A percentile compares a stretch with the other conserved stretches of the same genome.
phyloP scores from a whole-genome alignment of 192 early-diverging fungal species.

The Backusella luteola region DNA sequence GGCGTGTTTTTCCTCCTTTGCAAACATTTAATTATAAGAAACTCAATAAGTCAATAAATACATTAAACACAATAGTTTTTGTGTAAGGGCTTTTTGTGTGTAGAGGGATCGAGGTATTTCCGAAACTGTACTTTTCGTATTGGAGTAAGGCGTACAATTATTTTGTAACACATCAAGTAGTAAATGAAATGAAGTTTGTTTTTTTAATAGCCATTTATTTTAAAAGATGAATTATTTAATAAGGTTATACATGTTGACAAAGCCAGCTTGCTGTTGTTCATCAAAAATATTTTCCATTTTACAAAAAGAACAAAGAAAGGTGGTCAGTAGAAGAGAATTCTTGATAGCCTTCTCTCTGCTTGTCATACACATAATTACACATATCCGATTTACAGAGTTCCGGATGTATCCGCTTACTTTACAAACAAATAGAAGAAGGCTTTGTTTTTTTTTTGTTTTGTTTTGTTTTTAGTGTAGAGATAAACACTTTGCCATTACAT shows the following conservation, averaged over 20 bases:
- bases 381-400: neutral
- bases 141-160: neutral
- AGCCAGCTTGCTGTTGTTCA: neutral
- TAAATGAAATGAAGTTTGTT: neutral
- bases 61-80: neutral
- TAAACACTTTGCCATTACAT: neutral
- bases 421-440: neutral
- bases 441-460: neutral
- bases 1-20: neutral
- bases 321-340: neutral
- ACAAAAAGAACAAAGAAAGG: neutral
- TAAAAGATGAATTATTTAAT: neutral
- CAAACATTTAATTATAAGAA: neutral
- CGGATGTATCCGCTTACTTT: neutral
- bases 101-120: slow-evolving; percentile 6
- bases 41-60: neutral
- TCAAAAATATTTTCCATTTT: neutral
- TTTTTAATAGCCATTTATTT: neutral
- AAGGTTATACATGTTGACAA: neutral
- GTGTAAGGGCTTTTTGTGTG: neutral
- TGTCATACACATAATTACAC: neutral
- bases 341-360: neutral
- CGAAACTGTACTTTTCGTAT: slow-evolving; percentile 5
- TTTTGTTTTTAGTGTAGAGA: neutral
- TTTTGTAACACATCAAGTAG: neutral